Base-by-base conservation (phyloP, 495 filamentous ascomycete genomes). In the Xylaria grammica region DNA sequence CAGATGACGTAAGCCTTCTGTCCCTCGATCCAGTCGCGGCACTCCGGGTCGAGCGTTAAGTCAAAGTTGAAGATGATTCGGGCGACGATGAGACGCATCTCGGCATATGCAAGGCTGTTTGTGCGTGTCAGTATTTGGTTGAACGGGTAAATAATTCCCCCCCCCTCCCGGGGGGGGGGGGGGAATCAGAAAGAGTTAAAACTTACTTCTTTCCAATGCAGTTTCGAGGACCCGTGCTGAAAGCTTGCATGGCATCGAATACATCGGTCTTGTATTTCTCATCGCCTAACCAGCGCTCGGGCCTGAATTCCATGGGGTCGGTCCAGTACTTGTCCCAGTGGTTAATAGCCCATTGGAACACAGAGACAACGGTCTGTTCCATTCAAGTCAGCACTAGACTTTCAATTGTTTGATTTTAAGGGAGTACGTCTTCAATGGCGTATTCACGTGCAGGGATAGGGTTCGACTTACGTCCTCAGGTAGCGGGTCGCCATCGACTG, bases 141-240 rank as follows among this genome's bases (percentile, higher is more conserved):
- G 26, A 3, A 34, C 13, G 13, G 40, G 13, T 17, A 4, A 8
- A 11, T 19, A 17, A 45, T 19, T 6, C n/a, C 42, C 5, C 11
- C 6, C 34, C 11, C 11, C 6, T n/a, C 6, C 6, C 10, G 26
- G 49, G 17, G 22, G 26, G 13, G 49, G 49, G 17, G 20, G 29
- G 53, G 44, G 8, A 50, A 26, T 22, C 19, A 22, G 49, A n/a
- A n/a, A n/a, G n/a, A n/a, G n/a, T n/a, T 3, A 45, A 8, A 27
- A 79, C 84, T 72, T 70, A 87, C 84, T 82, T 83, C 66, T 77
- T 74, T 29, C 85, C 86, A 48, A 87, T 75, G 60, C 86, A 88
- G 65, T 85, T 83, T 42, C 87, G 67, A 11, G 81, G 83, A 0
- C 87, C 86, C 34, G 78, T 19, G 40, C 75, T 75, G 60, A 88